Evolutionary conservation across 768 basidiomycete species (phyloP).

Genomic region (Phylloporus sp.): DNA sequence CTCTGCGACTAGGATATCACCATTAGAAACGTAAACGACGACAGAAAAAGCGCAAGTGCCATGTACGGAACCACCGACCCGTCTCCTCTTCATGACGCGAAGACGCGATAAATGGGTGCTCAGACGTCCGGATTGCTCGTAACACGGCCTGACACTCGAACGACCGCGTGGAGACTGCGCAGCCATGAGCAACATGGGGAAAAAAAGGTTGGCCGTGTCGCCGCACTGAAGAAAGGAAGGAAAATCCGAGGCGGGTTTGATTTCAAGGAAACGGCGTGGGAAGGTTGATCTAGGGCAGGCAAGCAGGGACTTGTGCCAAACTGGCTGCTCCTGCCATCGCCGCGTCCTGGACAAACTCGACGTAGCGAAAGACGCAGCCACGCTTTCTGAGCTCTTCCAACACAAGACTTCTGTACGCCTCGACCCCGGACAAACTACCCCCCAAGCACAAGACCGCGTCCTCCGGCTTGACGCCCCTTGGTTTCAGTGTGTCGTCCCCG

Average conservation of each 20-base stretch:
- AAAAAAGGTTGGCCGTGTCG: slow-evolving; percentile 72
- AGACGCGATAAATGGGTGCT: slow-evolving; percentile 67
- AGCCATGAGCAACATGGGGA: slow-evolving; percentile 90
- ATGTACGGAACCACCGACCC: slow-evolving; percentile 73
- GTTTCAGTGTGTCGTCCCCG: slow-evolving; percentile 29
- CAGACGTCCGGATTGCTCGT: slow-evolving; percentile 72
- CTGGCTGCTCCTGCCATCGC: slow-evolving; percentile 60
- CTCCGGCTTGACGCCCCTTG: slow-evolving; percentile 43
- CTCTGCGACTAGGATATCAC: not conserved
- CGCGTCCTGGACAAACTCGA: slow-evolving; percentile 66
- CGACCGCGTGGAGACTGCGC: slow-evolving; percentile 57
- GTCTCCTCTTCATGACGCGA: slow-evolving; percentile 45
- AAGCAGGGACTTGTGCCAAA: slow-evolving; percentile 32
- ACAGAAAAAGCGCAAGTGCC: not conserved
- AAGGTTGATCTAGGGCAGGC: slow-evolving; percentile 21
- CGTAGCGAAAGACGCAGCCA: slow-evolving; percentile 61
- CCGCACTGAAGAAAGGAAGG: slow-evolving; percentile 58
- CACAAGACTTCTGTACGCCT: slow-evolving; percentile 50
- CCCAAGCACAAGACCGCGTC: slow-evolving; percentile 70
- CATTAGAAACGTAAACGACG: not conserved
- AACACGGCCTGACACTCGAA: slow-evolving; percentile 89
- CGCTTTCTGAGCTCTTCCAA: slow-evolving; percentile 50
- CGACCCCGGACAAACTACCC: slow-evolving; percentile 67
- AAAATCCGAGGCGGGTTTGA: not conserved
- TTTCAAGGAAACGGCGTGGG: slow-evolving; percentile 9